Evolutionary conservation across 2,329 filamentous ascomycete genomes (phyloP), one percentile per base, ranked within the genome.

Genomic region (Fonsecaea pugnacius): DNA sequence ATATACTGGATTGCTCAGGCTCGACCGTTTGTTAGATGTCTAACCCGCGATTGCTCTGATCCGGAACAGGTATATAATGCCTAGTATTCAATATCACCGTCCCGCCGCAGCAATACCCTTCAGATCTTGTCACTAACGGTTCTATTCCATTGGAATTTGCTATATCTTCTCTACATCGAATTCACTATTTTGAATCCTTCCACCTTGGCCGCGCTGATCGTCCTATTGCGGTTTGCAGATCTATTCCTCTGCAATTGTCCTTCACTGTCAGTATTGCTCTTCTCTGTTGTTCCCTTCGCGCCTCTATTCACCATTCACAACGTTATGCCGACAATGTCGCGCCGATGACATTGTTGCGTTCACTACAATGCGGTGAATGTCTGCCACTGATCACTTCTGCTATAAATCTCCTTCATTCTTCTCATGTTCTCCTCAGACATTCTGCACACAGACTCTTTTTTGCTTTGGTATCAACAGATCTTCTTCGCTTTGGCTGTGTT

Each of bases 381-480:
- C 57, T n/a, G 9, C 4, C 2, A 38, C 30, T 10, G 2, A 35
- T 21, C 16, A 30, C 51, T n/a, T 27, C 12, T 24, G n/a, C 35
- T 62, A 51, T 60, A 64, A 60, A 57, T 57, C 56, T 64, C 36
- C 8, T 24, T 16, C 14, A 24, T 2, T 48, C 18, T 38, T 30
- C 21, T 10, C 27, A 5, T 30, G 27, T 24, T 40, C 33, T 24
- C 33, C 33, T 14, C 8, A 14, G 33, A 40, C 7, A 18, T n/a
- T 32, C 43, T 43, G n/a, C 36, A 6, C 50, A 4, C 24, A 36
- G 16, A 60, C 24, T 24, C 40, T 51, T 6, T n/a, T 36, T n/a
- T 30, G 27, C 54, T 30, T 30, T 4, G 2, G 27, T 35, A 38
- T 21, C 33, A 3, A 52, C 4, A 10, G 10, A n/a, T 32, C 46